Base-by-base conservation (phyloP, 495 filamentous ascomycete species). In the Neurospora terricola region DNA sequence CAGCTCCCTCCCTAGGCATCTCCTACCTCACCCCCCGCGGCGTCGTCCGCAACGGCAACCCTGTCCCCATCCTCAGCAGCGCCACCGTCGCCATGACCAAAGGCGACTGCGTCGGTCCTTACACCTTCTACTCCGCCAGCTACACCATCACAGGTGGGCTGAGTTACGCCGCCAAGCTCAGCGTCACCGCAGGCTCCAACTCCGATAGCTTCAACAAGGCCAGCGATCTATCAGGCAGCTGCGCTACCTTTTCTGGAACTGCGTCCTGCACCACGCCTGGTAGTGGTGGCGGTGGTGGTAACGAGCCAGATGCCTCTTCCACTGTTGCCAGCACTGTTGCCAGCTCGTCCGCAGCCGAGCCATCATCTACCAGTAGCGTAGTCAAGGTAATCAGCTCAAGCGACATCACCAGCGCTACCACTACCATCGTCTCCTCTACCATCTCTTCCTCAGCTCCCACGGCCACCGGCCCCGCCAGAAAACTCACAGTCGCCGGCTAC, bases 51-150 rank as follows among this genome's bases (percentile, higher is more conserved):
- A 84, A 81, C 59, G 74, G 75, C 38, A 83, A 82, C 69, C 83
- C 87, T 2, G 81, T 89, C 23, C 87, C 88, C 12, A 77, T 77
- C 0, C 74, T 90, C 18, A 82, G 82, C 36, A 82, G 75, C 6
- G 76, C 79, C 8, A 83, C 80, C 4, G 45, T 85, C 9, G 71
- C 80, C 9, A 88, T 90, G 86, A 77, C 80, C 4, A 78, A 86
- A 73, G 83, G 85, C 12, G 72, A 81, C 42, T 86, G 87, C 43
- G 77, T 86, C 40, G 88, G 88, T 8, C 74, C 75, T 9, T 89
- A 90, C 73, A 86, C 81, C 21, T 81, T 90, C 36, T 89, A 86
- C 75, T 84, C 82, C 11, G 86, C 80, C 2, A 84, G 77, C 66
- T 85, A 83, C 73, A 78, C 84, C 45, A 79, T 86, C 54, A 76